Evolutionary conservation across 306 rosid genomes (phyloP).

Genomic region (Medicago lupulina): DNA sequence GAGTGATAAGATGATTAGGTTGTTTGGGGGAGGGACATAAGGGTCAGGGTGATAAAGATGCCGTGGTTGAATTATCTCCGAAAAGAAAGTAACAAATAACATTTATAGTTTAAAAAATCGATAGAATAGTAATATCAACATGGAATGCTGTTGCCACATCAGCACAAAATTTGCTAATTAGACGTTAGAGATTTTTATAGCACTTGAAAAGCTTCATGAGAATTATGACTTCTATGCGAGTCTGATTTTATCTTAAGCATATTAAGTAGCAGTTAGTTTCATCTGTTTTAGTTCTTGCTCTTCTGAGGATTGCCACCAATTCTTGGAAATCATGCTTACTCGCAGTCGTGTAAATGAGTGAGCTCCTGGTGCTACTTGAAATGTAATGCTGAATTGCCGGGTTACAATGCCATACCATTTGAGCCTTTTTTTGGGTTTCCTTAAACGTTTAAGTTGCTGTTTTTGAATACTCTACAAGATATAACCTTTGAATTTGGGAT

Average conservation of each 20-base stretch:
- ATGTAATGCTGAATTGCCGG: conserved; percentile 15
- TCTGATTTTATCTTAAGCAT: not conserved
- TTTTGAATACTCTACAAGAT: not conserved
- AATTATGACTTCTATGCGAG: conserved; percentile 23
- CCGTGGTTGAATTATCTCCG: too few species aligned
- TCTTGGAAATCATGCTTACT: conserved; percentile 13
- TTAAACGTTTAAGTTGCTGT: conserved; percentile 22
- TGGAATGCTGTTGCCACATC: conserved; percentile 20
- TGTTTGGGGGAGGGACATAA: too few species aligned
- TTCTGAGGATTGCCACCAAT: not conserved
- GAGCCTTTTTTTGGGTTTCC: conserved; percentile 14
- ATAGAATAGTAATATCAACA: not conserved
- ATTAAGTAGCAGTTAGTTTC: conserved; percentile 10
- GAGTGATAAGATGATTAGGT: not conserved
- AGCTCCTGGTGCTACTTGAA: conserved; percentile 18
- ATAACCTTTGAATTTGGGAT: conserved; percentile 3
- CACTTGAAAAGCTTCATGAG: not conserved
- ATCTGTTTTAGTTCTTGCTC: conserved; percentile 2
- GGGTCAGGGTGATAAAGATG: too few species aligned
- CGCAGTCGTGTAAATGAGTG: conserved; percentile 22
- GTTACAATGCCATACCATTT: not conserved
- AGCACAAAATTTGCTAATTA: conserved; percentile 13
- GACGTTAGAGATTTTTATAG: not conserved
- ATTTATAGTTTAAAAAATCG: not conserved
- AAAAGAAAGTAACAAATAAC: not conserved